These are phyloP conservation scores for Psidium guajava DNA, from an alignment of 345 rosid genomes.

Conservation along the genomic window DNA sequence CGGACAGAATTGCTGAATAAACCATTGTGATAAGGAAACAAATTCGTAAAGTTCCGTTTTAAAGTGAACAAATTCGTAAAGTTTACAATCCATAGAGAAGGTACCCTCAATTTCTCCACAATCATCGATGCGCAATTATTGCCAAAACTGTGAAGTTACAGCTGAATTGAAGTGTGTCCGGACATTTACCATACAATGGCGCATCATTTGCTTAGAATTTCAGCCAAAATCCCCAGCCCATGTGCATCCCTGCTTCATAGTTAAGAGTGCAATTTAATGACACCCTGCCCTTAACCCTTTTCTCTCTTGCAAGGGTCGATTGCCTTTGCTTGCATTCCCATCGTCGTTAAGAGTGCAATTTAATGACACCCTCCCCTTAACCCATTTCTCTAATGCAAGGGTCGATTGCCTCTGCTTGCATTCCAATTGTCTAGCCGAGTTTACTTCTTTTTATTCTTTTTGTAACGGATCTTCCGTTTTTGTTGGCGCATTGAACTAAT, in stretches of 20 bases:
- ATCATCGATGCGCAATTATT: neutral
- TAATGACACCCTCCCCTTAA: no score
- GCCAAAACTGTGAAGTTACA: neutral
- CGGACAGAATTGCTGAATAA: neutral
- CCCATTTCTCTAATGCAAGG: no score
- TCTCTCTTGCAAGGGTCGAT: neutral
- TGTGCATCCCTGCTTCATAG: neutral
- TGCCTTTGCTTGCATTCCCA: no score
- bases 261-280: neutral
- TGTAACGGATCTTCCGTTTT: neutral
- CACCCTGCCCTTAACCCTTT: neutral
- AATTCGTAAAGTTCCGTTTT: no score
- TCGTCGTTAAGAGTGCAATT: no score
- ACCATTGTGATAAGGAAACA: neutral
- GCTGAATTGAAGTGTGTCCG: neutral
- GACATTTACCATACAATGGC: neutral
- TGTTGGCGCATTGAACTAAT: neutral
- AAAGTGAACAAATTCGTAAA: neutral
- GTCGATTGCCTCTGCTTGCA: no score
- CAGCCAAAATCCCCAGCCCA: neutral
- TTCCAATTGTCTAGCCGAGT: no score
- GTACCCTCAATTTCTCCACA: neutral
- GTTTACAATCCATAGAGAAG: neutral
- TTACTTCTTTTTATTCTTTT: neutral
- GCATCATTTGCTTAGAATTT: neutral